A percentile compares a stretch with the other conserved stretches of the same genome.
Conservation (phyloP, 2,329 filamentous ascomycete genomes). For the Alternaria dauci region DNA sequence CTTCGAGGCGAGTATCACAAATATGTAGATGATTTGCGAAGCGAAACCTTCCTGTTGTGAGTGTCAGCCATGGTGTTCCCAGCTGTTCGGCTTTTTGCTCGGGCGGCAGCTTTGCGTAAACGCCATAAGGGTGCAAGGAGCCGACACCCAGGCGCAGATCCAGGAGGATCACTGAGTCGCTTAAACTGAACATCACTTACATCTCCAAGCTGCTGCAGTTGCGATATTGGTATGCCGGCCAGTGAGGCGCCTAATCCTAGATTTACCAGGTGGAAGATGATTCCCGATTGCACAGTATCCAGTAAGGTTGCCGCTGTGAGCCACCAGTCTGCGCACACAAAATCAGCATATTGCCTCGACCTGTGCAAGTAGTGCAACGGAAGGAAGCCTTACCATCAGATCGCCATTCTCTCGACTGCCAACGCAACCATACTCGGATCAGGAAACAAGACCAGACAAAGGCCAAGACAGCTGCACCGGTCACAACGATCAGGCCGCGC, state of each 20-base stretch:
- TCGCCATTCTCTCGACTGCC: slow-evolving; percentile 40
- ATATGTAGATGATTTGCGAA: slow-evolving; percentile 42
- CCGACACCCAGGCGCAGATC: slow-evolving; percentile 22
- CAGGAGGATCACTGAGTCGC: neutral
- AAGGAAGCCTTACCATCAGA: slow-evolving; percentile 41
- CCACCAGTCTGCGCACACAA: slow-evolving; percentile 19
- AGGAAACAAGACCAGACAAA: slow-evolving; percentile 44
- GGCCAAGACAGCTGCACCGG: slow-evolving; percentile 35
- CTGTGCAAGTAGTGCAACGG: slow-evolving; percentile 21
- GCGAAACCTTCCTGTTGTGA: slow-evolving; percentile 38
- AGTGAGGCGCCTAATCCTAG: slow-evolving; percentile 36
- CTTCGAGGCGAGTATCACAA: slow-evolving; percentile 41
- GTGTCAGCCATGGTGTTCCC: slow-evolving; percentile 21
- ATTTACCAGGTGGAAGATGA: slow-evolving; percentile 37
- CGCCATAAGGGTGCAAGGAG: slow-evolving; percentile 10
- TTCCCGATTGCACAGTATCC: slow-evolving; percentile 35
- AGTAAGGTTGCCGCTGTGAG: slow-evolving; percentile 29
- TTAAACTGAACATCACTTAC: slow-evolving; percentile 23
- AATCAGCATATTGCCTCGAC: slow-evolving; percentile 18
- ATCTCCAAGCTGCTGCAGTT: slow-evolving; percentile 35
- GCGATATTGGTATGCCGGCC: slow-evolving; percentile 20
- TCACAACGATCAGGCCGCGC: slow-evolving; percentile 45
- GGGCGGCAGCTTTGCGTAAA: slow-evolving; percentile 6
- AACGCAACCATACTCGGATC: slow-evolving; percentile 43
- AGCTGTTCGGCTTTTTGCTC: neutral